Evolutionary conservation across 2,329 filamentous ascomycete genomes (phyloP), one percentile per base, ranked within the genome.

Genomic region (Dactylellina drechsleri): DNA sequence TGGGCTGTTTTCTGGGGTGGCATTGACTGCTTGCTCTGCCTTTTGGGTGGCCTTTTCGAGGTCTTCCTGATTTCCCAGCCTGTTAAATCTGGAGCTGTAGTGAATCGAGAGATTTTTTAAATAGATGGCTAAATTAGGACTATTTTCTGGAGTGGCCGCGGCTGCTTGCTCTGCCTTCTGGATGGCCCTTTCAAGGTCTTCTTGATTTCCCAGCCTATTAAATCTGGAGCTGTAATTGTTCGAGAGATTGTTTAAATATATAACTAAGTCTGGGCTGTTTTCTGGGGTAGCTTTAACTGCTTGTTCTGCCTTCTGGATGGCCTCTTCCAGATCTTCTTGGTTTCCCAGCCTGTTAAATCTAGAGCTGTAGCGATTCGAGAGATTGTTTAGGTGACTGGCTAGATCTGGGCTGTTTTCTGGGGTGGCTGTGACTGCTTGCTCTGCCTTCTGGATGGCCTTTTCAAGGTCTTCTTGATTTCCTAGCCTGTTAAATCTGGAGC

Each of bases 31-130:
- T 16, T 26, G 13, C 23, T 41, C 26, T 2, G 59, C 59, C 6
- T 15, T 8, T n/a, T 45, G 15, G 5, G 31, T 60, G 31, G 18
- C 40, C 16, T 56, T 65, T 26, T 49, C 41, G 3, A 60, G 41
- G 43, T 60, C 57, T 31, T 47, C 40, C 20, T 7, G 5, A 23
- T 7, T 31, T 31, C 57, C 41, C 4, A 61, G 45, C 40, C 23
- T 15, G 10, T 20, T 26, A n/a, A 61, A 61, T 40, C 58, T 50
- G 20, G 20, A 47, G 20, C 40, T 50, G 15, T 61, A 61, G 40
- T 40, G 26, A 36, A 2, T 61, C 15, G 23, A 61, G 7, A 61
- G 13, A 18, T 52, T 40, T 10, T 36, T 36, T 4, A 61, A n/a
- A n/a, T n/a, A n/a, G n/a, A n/a, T n/a, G n/a, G n/a, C n/a, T n/a